Evolutionary conservation across 202 grass and related monocot species (phyloP).

Genomic region (Setaria italica): DNA sequence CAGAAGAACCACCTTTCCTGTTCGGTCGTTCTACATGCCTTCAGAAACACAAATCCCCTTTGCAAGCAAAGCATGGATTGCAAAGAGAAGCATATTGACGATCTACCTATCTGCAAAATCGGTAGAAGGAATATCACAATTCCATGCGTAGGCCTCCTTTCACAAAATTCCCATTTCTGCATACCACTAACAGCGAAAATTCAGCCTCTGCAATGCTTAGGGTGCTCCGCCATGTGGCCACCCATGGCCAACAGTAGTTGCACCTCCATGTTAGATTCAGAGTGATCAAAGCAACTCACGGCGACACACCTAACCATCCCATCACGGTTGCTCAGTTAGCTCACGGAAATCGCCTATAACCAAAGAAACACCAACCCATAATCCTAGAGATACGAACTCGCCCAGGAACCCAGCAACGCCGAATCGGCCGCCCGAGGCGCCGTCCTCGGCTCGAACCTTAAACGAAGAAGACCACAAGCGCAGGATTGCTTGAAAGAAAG

Average conservation of each 20-base stretch:
- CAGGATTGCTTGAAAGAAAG: neutral
- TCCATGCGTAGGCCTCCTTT: neutral
- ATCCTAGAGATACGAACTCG: neutral
- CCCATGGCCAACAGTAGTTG: neutral
- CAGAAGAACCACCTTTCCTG: neutral
- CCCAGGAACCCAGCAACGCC: neutral
- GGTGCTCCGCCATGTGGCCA: neutral
- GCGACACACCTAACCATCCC: conserved; percentile 2
- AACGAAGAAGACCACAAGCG: neutral
- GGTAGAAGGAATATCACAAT: neutral
- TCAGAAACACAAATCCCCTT: neutral
- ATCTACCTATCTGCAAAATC: neutral
- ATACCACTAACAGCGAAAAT: neutral
- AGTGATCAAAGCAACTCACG: conserved; percentile 17
- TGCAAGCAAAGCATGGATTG: conserved; percentile 7
- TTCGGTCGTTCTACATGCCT: neutral
- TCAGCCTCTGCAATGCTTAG: neutral
- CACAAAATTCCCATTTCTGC: neutral
- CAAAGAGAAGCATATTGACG: neutral
- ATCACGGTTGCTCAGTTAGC: neutral
- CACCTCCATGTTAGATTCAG: conserved; percentile 23
- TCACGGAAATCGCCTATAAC: neutral
- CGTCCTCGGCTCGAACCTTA: neutral
- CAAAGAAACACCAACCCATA: neutral
- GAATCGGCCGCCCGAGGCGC: neutral